Percentiles rank a stretch among this genome's conserved stretches.
phyloP scores from a whole-genome alignment of 345 rosid genomes.

The Cardamine occulta region DNA sequence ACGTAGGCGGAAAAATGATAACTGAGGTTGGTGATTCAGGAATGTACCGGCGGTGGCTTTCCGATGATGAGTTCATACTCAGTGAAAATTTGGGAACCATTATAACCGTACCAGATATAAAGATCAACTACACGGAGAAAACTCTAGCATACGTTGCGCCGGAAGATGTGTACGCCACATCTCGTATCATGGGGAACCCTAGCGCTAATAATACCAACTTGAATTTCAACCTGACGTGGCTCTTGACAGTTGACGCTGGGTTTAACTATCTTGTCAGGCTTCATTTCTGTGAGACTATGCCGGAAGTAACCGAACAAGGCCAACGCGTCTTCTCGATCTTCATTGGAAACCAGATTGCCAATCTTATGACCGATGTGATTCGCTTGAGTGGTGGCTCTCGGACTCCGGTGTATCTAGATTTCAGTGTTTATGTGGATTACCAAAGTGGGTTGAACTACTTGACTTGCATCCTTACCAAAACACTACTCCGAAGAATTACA shows the following conservation, averaged over 20 bases:
- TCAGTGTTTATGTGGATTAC: not conserved
- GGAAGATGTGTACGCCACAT: slow-evolving; percentile 19
- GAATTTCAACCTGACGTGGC: slow-evolving; percentile 42
- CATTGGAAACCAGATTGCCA: not conserved
- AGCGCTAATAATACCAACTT: not conserved
- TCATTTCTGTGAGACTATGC: slow-evolving; percentile 45
- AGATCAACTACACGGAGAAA: not conserved
- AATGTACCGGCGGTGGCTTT: slow-evolving; percentile 46
- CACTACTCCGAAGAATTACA: accelerated
- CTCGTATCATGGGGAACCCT: slow-evolving; percentile 29
- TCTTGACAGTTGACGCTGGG: slow-evolving; percentile 36
- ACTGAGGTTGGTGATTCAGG: not conserved
- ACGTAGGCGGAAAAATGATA: slow-evolving; percentile 14
- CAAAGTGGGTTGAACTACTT: slow-evolving; percentile 16
- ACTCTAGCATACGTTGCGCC: slow-evolving; percentile 37
- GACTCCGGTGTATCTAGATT: slow-evolving; percentile 45
- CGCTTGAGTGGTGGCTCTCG: slow-evolving; percentile 22
- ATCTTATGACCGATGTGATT: slow-evolving; percentile 15
- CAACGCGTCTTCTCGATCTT: slow-evolving; percentile 39
- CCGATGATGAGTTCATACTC: not conserved
- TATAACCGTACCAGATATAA: accelerated
- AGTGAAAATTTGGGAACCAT: not conserved
- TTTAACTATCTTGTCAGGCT: slow-evolving; percentile 44
- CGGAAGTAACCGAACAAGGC: not conserved
- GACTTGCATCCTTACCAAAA: not conserved